Conservation (phyloP, 176 grass and related monocot genomes). For the Oryza meridionalis region DNA sequence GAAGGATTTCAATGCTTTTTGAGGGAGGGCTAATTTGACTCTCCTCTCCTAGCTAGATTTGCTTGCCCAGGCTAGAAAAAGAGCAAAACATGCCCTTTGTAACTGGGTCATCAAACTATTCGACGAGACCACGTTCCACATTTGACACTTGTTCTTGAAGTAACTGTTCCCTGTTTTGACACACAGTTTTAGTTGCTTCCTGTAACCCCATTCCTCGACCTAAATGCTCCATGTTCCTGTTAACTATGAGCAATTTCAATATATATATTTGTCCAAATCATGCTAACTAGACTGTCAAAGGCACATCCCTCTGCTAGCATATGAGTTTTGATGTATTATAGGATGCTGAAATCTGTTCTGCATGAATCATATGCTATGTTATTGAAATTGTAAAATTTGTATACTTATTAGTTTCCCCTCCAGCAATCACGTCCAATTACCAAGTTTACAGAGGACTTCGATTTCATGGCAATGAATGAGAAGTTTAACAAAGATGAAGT, state of each 20-base stretch:
- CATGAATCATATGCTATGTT: background rate
- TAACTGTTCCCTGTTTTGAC: background rate
- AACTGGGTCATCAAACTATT: background rate
- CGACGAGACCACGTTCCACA: background rate
- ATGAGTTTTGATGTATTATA: conserved; percentile 19
- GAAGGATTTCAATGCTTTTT: no score
- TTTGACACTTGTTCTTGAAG: background rate
- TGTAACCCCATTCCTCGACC: background rate
- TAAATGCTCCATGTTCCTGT: background rate
- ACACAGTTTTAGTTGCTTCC: background rate
- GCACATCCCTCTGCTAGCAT: conserved; percentile 11
- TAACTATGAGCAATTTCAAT: background rate
- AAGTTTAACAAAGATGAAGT: conserved; percentile 99
- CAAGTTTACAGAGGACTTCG: conserved; percentile 89
- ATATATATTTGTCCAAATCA: background rate
- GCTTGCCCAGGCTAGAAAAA: no score
- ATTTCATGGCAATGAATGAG: conserved; percentile 99
- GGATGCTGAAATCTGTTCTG: conserved; percentile 11
- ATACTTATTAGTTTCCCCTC: conserved; percentile 28
- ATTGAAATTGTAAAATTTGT: conserved; percentile 30
- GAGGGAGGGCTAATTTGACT: no score
- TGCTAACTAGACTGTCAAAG: background rate
- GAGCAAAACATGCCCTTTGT: no score
- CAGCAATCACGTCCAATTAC: conserved; percentile 61
- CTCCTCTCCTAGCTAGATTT: background rate